These are phyloP conservation scores for Fraxinus albicans DNA, from an alignment of 305 asterid genomes.

Conservation along the genomic window DNA sequence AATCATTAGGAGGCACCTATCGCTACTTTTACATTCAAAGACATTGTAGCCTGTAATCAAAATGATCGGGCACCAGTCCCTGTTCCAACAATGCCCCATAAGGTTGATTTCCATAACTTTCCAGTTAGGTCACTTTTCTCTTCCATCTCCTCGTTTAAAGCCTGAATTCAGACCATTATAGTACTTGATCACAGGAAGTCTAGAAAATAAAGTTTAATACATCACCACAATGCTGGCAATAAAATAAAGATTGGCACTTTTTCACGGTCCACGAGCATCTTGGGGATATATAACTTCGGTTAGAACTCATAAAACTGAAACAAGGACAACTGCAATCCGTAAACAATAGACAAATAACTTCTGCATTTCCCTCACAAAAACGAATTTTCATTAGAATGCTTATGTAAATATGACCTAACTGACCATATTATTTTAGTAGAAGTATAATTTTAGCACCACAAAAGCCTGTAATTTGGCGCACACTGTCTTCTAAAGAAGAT, in stretches of 20 bases:
- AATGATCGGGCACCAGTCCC: not conserved
- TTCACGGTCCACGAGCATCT: constrained; percentile 72
- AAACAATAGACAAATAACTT: not conserved
- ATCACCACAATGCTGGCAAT: constrained; percentile 60
- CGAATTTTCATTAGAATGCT: not conserved
- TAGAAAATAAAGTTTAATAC: constrained; percentile 67
- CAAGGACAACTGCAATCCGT: constrained; percentile 66
- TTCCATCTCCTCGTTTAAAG: not conserved
- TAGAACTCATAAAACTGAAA: constrained; percentile 62
- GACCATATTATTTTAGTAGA: too few species aligned
- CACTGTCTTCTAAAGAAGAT: not conserved
- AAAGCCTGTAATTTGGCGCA: not conserved
- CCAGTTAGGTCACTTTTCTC: not conserved
- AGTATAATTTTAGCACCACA: not conserved
- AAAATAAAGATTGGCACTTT: constrained; percentile 78
- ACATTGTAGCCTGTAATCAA: constrained; percentile 64
- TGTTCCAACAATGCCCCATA: not conserved
- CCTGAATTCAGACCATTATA: not conserved
- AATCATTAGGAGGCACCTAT: constrained; percentile 35
- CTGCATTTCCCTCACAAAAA: not conserved
- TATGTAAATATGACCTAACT: not conserved
- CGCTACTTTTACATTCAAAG: constrained; percentile 64
- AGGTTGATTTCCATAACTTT: not conserved
- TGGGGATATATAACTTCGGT: constrained; percentile 83
- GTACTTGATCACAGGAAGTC: constrained; percentile 37